These are phyloP conservation scores for Trypanosoma scelopori DNA, from an alignment of 208 protist species.

Conservation along the genomic window DNA sequence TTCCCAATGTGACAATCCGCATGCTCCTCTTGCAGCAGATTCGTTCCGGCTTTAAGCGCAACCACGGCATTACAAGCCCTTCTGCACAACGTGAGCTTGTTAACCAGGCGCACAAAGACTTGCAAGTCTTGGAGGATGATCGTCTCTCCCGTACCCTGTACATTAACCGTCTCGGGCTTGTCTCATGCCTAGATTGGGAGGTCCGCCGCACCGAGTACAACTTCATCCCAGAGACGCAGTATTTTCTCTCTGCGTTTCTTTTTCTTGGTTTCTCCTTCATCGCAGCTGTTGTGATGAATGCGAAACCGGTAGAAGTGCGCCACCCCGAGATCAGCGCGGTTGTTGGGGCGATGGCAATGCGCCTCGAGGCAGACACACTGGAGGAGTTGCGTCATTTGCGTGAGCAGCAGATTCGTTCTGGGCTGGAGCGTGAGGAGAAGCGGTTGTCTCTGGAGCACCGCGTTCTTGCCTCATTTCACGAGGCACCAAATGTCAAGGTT, in stretches of 20 bases:
- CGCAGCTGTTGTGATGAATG: constrained; percentile 30
- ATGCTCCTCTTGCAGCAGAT: constrained; percentile 87
- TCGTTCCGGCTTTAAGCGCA: constrained; percentile 71
- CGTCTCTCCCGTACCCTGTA: constrained; percentile 83
- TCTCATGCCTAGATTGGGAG: constrained; percentile 90
- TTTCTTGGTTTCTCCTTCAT: constrained; percentile 51
- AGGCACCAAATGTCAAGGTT: constrained; percentile 49
- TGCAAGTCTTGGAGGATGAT: constrained; percentile 81
- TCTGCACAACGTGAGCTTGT: constrained; percentile 84
- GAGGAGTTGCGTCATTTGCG: constrained; percentile 60
- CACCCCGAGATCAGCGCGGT: constrained; percentile 78
- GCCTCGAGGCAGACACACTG: constrained; percentile 68
- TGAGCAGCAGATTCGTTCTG: constrained; percentile 57
- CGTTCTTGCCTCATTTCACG: constrained; percentile 76
- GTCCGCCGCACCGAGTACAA: constrained; percentile 88
- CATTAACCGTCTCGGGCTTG: constrained; percentile 88
- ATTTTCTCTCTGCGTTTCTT: constrained; percentile 39
- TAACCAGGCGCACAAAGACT: constrained; percentile 82
- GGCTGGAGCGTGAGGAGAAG: constrained; percentile 45
- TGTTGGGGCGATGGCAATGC: constrained; percentile 84
- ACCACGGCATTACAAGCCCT: constrained; percentile 60
- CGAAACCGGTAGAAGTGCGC: constrained; percentile 47
- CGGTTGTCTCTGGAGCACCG: constrained; percentile 70
- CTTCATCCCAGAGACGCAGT: constrained; percentile 67
- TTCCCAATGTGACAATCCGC: constrained; percentile 87